Base-by-base conservation (phyloP, 2,329 filamentous ascomycete genomes). In the Sordariomycetes sp. region DNA sequence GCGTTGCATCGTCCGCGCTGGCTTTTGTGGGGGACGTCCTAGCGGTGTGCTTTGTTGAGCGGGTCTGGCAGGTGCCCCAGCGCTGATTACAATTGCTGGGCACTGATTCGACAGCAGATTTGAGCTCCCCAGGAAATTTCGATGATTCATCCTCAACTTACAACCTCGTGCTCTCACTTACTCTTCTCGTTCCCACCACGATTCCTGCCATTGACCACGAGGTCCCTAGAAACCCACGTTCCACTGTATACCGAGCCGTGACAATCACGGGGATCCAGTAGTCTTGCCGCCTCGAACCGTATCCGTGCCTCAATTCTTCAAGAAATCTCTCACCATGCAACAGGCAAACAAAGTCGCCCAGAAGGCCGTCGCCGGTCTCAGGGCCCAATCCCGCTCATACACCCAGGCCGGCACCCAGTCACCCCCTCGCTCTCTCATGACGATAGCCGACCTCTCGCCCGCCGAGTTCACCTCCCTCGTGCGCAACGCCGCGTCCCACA, bases 401-500 rank as follows among this genome's bases (percentile, higher is more conserved):
- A 22, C 35, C 51, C 24, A 48, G 18, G 8, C 28, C 25, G 1
- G 16, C 51, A 18, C 35, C 10, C 25, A 25, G 25, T 35, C 40
- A 4, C 35, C 65, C 35, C 88, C 90, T 54, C 87, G 94, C 63
- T 93, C 97, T 78, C 79, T 99, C 57, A 86, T 97, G 73, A 95
- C 91, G 58, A 96, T 97, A 67, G 85, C 86, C 57, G 92, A 99
- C 69, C 81, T 99, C 60, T 86, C 86, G 1, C 80, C 90, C 7
- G 74, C 79, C 53, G 94, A 99, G 73, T 84, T 99, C 66, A 83
- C 85, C 37, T 84, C 83, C 25, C 81, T 99, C 59, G 87, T 99
- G 59, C 85, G 86, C 69, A 93, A 93, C 83, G 93, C 90, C 55
- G 79, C 83, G 25, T 73, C 80, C 51, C 83, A 90, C 75, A 97